These are phyloP conservation scores for Dalbergia cochinchinensis DNA, from an alignment of 306 rosid species.

Conservation along the genomic window DNA sequence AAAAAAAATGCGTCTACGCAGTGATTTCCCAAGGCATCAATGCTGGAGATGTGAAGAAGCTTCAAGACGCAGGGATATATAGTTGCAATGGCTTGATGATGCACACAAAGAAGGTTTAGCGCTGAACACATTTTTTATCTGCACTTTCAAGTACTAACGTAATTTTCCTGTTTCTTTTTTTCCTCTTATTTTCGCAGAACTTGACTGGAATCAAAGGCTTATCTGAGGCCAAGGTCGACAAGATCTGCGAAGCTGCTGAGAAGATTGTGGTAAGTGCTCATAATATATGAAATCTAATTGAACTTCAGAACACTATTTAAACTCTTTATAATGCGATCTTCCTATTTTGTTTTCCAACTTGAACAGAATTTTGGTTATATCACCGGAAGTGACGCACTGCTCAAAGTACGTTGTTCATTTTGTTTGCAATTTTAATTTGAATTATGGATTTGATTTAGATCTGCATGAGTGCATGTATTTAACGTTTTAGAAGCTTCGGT, in stretches of 20 bases:
- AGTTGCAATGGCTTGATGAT: slow-evolving; percentile 98
- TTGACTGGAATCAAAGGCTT: slow-evolving; percentile 95
- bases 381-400: slow-evolving; percentile 90
- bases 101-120: slow-evolving; percentile 91
- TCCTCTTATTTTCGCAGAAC: slow-evolving; percentile 46
- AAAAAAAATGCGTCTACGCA: slow-evolving; percentile 48
- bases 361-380: slow-evolving; percentile 89
- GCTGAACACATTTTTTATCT: slow-evolving; percentile 20
- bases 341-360: slow-evolving; percentile 1
- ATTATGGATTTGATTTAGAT: slow-evolving; percentile 34
- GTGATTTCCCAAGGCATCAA: slow-evolving; percentile 96
- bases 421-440: slow-evolving; percentile 35
- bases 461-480: background rate
- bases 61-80: slow-evolving; percentile 96
- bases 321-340: slow-evolving; percentile 18
- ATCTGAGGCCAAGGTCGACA: slow-evolving; percentile 97
- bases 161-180: slow-evolving; percentile 23
- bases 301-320: background rate
- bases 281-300: slow-evolving; percentile 28
- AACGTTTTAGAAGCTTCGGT: background rate
- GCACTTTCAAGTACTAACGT: slow-evolving; percentile 8
- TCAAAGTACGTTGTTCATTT: slow-evolving; percentile 66
- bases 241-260: slow-evolving; percentile 99
- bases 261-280: slow-evolving; percentile 78
- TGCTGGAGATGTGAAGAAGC: slow-evolving; percentile 98